Base-by-base conservation (phyloP, 176 grass and related monocot species). In the Olyra latifolia region DNA sequence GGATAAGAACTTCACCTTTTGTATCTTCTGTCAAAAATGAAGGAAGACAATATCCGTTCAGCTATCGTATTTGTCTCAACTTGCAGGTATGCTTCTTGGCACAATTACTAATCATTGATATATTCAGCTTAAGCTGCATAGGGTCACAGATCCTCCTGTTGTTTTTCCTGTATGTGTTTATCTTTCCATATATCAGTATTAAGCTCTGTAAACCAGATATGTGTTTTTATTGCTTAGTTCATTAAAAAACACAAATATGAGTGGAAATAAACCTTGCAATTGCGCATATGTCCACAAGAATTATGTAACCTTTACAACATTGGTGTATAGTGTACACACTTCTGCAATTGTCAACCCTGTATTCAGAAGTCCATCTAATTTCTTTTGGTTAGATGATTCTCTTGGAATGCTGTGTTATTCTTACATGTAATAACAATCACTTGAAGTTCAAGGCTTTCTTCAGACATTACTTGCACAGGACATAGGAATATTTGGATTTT, bases 41-140 rank as follows among this genome's bases (percentile, higher is more conserved):
- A 92, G 54, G 80, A 80, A 55, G 57, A 88, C 27, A 80, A 78
- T 54, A 85, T 91, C 35, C 89, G 90, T 53, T 98, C 92, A 43
- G 89, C 83, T 15, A 94, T 94, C 0, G 88, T 98, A 70, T 98
- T 98, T 62, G 95, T 91, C 78, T 87, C 95, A 27, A 91, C 78
- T 63, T 92, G 95, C 87, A 86, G 71, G 95, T 98, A 88, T 84
- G 80, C 54, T 83, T 7, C 49, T 16, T 35, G 67, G 32, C n/a
- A 50, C 57, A 7, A 53, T 58, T 35, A 45, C 20, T 77, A 43
- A 47, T 47, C 9, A 27, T 82, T 43, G 5, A 22, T 56, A 22
- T 64, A 27, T 24, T 59, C 0, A 27, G 61, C 40, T 27, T 41
- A 49, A 69, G 55, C 66, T 88, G 24, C 54, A 17, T 50, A 61